Evolutionary conservation across 2,329 filamentous ascomycete genomes (phyloP).

Genomic region (Fusarium duplospermum): DNA sequence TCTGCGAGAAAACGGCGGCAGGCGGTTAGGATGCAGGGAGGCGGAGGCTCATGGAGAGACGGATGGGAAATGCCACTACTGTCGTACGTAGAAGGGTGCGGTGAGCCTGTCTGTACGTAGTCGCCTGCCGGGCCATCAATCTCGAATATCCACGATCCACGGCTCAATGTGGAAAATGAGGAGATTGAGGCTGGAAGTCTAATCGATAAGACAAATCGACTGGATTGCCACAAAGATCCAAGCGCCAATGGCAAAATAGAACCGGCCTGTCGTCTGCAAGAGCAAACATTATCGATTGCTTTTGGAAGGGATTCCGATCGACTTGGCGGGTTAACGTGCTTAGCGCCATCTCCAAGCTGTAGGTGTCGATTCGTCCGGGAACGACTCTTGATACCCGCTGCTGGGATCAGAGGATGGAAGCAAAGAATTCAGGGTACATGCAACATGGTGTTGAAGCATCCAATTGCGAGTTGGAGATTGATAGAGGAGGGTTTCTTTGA

Average conservation of each 20-base stretch:
- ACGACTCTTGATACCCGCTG: slow-evolving; percentile 4
- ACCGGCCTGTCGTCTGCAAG: slow-evolving; percentile 5
- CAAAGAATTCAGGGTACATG: slow-evolving; percentile 3
- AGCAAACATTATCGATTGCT: slow-evolving; percentile 12
- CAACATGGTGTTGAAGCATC: slow-evolving; percentile 5
- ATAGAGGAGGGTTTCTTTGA: slow-evolving; percentile 8
- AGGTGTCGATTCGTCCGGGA: neutral
- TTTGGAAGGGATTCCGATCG: slow-evolving; percentile 6
- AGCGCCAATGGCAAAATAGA: slow-evolving; percentile 17
- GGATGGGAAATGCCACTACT: slow-evolving; percentile 1
- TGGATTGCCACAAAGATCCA: slow-evolving; percentile 24
- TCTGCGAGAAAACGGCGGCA: slow-evolving; percentile 23
- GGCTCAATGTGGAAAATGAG: slow-evolving; percentile 14
- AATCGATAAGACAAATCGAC: slow-evolving; percentile 14
- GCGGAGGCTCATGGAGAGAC: slow-evolving; percentile 1
- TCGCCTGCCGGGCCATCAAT: neutral
- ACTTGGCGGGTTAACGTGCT: slow-evolving; percentile 2
- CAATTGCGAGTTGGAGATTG: neutral
- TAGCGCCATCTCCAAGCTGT: slow-evolving; percentile 2
- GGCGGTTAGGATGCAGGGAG: slow-evolving; percentile 14
- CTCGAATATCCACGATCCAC: neutral
- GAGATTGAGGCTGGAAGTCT: slow-evolving; percentile 34
- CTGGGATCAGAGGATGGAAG: neutral
- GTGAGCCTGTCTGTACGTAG: neutral
- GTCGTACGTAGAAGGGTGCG: neutral